phyloP scores from a whole-genome alignment of 1,284 basidiomycete genomes.

The Papiliotrema terrestris region DNA sequence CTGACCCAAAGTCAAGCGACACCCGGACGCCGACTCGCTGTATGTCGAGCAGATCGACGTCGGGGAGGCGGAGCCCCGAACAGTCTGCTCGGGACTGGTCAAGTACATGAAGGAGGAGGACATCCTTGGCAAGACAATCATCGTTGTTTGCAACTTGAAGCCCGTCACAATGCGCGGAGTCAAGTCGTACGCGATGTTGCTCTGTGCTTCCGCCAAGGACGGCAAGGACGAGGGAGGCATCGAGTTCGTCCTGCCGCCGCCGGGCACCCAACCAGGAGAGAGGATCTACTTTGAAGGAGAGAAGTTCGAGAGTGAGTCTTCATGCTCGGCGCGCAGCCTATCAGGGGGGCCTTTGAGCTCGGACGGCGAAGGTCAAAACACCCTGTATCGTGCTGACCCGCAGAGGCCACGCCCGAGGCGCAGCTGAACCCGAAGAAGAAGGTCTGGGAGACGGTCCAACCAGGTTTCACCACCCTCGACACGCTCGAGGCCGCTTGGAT shows the following conservation, averaged over 20 bases:
- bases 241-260: slow-evolving; percentile 82
- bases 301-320: slow-evolving; percentile 67
- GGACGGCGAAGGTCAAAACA: no score
- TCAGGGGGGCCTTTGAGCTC: no score
- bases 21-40: slow-evolving; percentile 89
- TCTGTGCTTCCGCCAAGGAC: slow-evolving; percentile 80
- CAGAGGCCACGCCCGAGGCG: slow-evolving; percentile 67
- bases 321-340: not conserved
- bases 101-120: slow-evolving; percentile 91
- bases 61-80: slow-evolving; percentile 85
- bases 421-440: slow-evolving; percentile 97
- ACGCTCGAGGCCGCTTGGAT: slow-evolving; percentile 86
- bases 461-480: slow-evolving; percentile 84
- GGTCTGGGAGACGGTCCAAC: slow-evolving; percentile 91
- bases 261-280: slow-evolving; percentile 82
- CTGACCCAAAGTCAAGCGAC: slow-evolving; percentile 67
- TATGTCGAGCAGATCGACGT: slow-evolving; percentile 92
- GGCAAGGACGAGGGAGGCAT: slow-evolving; percentile 88
- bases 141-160: slow-evolving; percentile 82
- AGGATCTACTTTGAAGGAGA: slow-evolving; percentile 87
- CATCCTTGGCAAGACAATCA: slow-evolving; percentile 78
- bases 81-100: slow-evolving; percentile 90
- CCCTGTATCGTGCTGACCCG: not conserved
- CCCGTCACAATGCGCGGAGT: slow-evolving; percentile 93
- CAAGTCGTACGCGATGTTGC: slow-evolving; percentile 94